Conservation (phyloP, 192 early-diverging fungal species). For the Powellomyces hirtus region DNA sequence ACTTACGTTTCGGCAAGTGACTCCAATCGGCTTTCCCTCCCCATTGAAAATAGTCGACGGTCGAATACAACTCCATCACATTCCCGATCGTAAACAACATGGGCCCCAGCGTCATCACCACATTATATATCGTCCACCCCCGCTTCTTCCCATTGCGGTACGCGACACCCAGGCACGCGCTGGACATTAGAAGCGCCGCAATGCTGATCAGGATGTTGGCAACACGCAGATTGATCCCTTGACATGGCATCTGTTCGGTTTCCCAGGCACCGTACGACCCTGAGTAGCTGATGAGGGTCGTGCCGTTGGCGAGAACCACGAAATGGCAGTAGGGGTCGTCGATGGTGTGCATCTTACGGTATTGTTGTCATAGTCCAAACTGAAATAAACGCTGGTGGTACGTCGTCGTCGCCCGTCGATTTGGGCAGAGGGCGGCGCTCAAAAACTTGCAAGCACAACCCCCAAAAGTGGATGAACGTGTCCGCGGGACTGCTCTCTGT, state of each 20-base stretch:
- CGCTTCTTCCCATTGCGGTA: neutral
- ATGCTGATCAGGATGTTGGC: neutral
- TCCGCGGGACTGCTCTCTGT: no score
- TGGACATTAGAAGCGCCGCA: neutral
- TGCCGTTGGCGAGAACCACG: neutral
- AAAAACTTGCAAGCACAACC: no score
- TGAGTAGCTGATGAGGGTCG: neutral
- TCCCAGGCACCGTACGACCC: constrained; percentile 9
- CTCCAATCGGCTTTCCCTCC: neutral
- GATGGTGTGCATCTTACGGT: neutral
- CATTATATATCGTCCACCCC: constrained; percentile 4
- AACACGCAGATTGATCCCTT: constrained; percentile 4
- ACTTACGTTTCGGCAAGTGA: neutral
- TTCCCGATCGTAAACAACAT: neutral
- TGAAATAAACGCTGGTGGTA: no score
- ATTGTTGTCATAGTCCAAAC: no score
- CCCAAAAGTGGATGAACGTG: no score
- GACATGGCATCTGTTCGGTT: neutral
- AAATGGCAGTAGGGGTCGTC: constrained; percentile 12
- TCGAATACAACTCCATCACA: neutral
- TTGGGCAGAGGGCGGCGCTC: no score
- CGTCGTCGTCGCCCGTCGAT: no score
- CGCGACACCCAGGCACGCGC: neutral
- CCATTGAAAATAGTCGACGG: constrained; percentile 5
- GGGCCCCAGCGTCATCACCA: neutral